These are phyloP conservation scores for Emergomyces orientalis DNA, from an alignment of 2,329 filamentous ascomycete species.

Conservation along the genomic window DNA sequence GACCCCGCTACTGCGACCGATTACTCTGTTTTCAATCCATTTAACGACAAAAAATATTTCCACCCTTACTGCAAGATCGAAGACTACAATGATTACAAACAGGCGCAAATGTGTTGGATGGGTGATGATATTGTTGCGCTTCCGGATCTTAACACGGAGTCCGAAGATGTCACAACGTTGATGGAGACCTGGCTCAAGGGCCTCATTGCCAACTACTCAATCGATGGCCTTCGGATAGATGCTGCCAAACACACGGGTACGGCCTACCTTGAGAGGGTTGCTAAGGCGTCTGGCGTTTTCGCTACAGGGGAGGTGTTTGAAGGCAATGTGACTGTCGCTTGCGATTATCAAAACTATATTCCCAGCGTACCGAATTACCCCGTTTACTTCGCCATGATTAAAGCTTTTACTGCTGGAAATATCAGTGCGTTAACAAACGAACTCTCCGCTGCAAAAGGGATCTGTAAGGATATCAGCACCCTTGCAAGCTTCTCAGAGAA, in stretches of 20 bases:
- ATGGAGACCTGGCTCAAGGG: constrained; percentile 34
- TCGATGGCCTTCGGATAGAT: constrained; percentile 46
- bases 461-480: constrained; percentile 36
- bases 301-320: constrained; percentile 41
- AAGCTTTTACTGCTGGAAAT: constrained; percentile 5
- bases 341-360: constrained; percentile 36
- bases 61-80: constrained; percentile 48
- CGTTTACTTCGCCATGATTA: constrained; percentile 18
- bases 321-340: constrained; percentile 30
- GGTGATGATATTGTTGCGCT: constrained; percentile 48
- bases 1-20: constrained; percentile 42
- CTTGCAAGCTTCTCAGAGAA: constrained; percentile 50
- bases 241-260: constrained; percentile 40
- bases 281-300: constrained; percentile 34
- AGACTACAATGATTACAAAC: constrained; percentile 45
- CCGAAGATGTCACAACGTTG: constrained; percentile 31
- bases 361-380: constrained; percentile 42
- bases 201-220: constrained; percentile 37
- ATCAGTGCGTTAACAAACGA: not conserved
- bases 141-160: constrained; percentile 42
- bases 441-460: constrained; percentile 21
- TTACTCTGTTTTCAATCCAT: constrained; percentile 45
- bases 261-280: constrained; percentile 34
- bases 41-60: constrained; percentile 51
- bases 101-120: constrained; percentile 44